phyloP scores from a whole-genome alignment of 1,284 basidiomycete species.

The Nidula niveotomentosa region DNA sequence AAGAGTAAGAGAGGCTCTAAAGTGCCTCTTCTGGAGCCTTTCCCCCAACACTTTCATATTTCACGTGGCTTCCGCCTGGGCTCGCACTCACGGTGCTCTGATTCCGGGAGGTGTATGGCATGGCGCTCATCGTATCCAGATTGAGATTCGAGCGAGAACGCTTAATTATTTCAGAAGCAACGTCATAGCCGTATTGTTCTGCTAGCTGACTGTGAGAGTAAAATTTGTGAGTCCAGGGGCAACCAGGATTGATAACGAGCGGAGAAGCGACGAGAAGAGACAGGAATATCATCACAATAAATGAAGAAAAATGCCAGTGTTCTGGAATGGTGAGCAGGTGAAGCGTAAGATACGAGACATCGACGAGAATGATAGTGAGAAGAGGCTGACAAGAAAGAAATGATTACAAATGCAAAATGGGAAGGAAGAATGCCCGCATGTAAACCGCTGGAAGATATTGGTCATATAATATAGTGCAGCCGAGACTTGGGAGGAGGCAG shows the following conservation, averaged over 20 bases:
- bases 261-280: too few species aligned
- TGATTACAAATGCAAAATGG: too few species aligned
- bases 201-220: slow-evolving; percentile 40
- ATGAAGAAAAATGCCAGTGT: too few species aligned
- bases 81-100: neutral
- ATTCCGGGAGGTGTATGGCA: neutral
- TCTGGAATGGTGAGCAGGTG: too few species aligned
- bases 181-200: slow-evolving; percentile 47
- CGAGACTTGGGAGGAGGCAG: too few species aligned
- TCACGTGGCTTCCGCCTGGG: neutral
- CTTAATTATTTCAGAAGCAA: slow-evolving; percentile 36
- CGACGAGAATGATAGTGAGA: too few species aligned
- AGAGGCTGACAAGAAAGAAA: too few species aligned
- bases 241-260: neutral
- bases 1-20: neutral
- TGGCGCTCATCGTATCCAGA: slow-evolving; percentile 1
- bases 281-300: too few species aligned
- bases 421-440: too few species aligned
- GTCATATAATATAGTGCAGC: too few species aligned
- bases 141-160: slow-evolving; percentile 28
- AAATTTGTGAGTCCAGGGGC: neutral
- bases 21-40: neutral
- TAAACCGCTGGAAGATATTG: too few species aligned
- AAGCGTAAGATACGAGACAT: too few species aligned
- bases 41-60: neutral